Evolutionary conservation across 2,329 filamentous ascomycete genomes (phyloP).

Genomic region (Botrytis cinerea): DNA sequence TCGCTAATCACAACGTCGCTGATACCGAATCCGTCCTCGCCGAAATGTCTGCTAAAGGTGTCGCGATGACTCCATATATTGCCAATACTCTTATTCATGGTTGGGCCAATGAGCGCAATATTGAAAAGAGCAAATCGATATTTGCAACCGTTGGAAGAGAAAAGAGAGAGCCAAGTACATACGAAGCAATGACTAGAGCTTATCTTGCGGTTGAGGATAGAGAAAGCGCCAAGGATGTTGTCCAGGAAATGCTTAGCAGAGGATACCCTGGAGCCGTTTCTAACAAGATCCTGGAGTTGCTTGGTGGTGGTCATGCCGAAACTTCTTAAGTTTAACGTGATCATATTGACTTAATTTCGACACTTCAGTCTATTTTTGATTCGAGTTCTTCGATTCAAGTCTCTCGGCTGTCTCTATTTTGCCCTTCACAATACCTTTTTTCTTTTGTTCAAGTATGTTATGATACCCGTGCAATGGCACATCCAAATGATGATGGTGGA

Average conservation of each 20-base stretch:
- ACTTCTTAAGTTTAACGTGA: constrained; percentile 17
- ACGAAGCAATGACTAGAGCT: constrained; percentile 96
- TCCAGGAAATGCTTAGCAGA: constrained; percentile 85
- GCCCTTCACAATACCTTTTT: constrained; percentile 31
- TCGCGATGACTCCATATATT: constrained; percentile 95
- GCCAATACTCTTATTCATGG: constrained; percentile 98
- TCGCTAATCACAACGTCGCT: constrained; percentile 84
- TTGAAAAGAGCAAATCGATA: constrained; percentile 74
- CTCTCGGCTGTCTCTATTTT: constrained; percentile 32
- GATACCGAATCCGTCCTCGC: constrained; percentile 73
- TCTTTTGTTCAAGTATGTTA: constrained; percentile 33
- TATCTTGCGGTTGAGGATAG: constrained; percentile 84
- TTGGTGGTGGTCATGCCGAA: constrained; percentile 56
- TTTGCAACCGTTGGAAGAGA: constrained; percentile 76
- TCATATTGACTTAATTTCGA: background rate
- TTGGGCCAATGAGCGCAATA: constrained; percentile 83
- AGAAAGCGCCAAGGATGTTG: constrained; percentile 72
- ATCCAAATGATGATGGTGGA: constrained; percentile 30
- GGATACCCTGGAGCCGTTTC: constrained; percentile 91
- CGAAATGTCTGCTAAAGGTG: constrained; percentile 71
- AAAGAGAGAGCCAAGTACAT: constrained; percentile 93
- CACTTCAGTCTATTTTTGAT: constrained; percentile 9
- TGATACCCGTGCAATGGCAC: constrained; percentile 41
- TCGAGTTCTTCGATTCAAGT: constrained; percentile 23
- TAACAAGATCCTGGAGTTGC: constrained; percentile 88